Conservation (phyloP, 2,329 filamentous ascomycete species). For the Colletotrichum cordylinicola region DNA sequence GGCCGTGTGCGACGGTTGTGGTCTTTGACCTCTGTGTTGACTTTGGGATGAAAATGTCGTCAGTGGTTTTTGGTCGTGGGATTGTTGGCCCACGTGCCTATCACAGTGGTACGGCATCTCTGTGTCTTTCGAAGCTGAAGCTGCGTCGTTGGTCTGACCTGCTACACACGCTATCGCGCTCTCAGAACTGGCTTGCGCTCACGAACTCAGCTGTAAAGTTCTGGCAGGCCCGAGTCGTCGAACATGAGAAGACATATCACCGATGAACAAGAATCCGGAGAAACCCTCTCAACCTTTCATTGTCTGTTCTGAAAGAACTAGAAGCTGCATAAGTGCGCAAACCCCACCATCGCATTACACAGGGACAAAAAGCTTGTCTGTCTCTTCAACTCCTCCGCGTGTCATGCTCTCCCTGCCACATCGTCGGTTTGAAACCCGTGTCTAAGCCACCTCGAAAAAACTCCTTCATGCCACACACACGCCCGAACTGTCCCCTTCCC, state of each 20-base stretch:
- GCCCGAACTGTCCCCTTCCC: not conserved
- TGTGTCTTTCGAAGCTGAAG: accelerated
- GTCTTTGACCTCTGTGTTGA: not conserved
- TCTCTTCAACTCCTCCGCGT: not conserved
- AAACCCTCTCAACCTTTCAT: not conserved
- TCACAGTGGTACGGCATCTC: accelerated
- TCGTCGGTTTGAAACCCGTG: not conserved
- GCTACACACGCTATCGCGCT: not conserved
- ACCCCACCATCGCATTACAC: not conserved
- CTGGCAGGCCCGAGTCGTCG: accelerated
- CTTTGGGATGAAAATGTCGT: not conserved
- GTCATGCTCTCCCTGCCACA: not conserved
- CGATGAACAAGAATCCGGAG: accelerated
- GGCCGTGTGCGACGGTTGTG: not conserved
- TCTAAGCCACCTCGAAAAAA: not conserved
- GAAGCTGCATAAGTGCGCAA: not conserved
- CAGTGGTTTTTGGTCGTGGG: not conserved
- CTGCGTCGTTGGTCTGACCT: not conserved
- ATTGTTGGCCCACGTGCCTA: not conserved
- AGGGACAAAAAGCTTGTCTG: not conserved
- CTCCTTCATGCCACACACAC: not conserved
- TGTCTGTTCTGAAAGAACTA: not conserved
- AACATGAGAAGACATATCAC: accelerated
- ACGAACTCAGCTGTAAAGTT: accelerated
- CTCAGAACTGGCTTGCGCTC: not conserved